Evolutionary conservation across 2,329 filamentous ascomycete species (phyloP).

Genomic region (Hypomyces perniciosus): DNA sequence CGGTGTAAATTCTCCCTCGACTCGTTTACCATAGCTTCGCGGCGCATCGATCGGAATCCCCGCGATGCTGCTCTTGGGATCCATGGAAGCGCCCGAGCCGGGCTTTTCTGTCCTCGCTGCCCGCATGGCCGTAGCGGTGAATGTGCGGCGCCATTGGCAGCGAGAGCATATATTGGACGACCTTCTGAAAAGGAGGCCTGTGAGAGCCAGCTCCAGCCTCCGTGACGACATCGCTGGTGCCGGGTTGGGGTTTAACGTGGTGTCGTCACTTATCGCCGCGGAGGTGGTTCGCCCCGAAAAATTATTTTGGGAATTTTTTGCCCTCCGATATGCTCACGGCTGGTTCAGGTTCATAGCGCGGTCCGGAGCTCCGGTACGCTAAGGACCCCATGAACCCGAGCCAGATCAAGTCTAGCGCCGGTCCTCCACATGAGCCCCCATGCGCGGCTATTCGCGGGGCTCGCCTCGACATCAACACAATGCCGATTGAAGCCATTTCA

Average conservation of each 20-base stretch:
- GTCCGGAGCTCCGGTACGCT: neutral
- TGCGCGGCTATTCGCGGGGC: conserved; percentile 35
- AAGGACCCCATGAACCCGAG: neutral
- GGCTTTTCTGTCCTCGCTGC: conserved; percentile 28
- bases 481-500: conserved; percentile 29
- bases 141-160: conserved; percentile 46
- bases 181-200: conserved; percentile 20
- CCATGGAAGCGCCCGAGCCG: conserved; percentile 29
- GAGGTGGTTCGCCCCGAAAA: neutral
- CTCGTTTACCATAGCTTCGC: conserved; percentile 51
- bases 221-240: conserved; percentile 25
- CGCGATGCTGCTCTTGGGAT: conserved; percentile 33
- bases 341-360: neutral
- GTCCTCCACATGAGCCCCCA: conserved; percentile 15
- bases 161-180: conserved; percentile 38
- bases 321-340: neutral
- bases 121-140: conserved; percentile 38
- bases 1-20: conserved; percentile 49
- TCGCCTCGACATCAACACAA: conserved; percentile 24
- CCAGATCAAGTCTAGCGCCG: neutral
- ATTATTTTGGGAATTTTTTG: neutral
- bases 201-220: conserved; percentile 25
- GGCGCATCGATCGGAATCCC: conserved; percentile 52
- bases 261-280: neutral
- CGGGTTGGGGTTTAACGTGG: conserved; percentile 5